Evolutionary conservation across 2,329 filamentous ascomycete species (phyloP), one percentile per base, ranked within the genome.

Genomic region (Penicillium concentricum): DNA sequence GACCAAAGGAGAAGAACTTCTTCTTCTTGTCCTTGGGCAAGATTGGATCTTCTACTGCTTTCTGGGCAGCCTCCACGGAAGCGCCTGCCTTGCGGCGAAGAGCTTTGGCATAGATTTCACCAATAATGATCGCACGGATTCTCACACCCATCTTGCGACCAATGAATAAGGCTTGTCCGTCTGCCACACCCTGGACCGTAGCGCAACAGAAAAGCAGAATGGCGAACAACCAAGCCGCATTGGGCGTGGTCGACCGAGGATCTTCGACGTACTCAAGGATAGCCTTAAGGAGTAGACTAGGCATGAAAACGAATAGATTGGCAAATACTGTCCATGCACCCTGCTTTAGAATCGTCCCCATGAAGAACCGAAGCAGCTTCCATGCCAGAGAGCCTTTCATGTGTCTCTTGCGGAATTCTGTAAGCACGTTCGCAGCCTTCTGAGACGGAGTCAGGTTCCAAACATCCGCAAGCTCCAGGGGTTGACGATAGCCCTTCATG

Each of bases 31-130:
- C 62, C 37, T 63, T 59, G 13, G 69, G 66, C 59, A 74, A 78
- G 60, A 64, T 71, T 54, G 54, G 57, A n/a, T 79, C 71, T 51
- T 80, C 74, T 9, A 79, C 76, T 51, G 83, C 80, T 32, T 90
- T 89, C 16, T 94, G 79, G 0, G 88, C 81, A 51, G 88, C 87
- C 64, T 97, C 92, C 37, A 82, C 82, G 18, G 87, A 85, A 9
- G 92, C 87, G 22, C 91, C 88, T 18, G 92, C 93, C 75, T 96
- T 96, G 66, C 94, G 87, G 61, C 95, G 87, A 18, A 99, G 82
- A 1, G 94, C 91, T 77, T 99, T 99, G 56, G 92, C 90, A 72
- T 99, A 99, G 45, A 99, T 94, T 69, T 99, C 94, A 54, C 94
- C 94, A 63, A 99, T 91, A 60, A 99, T 92, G 69, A 99, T 94